Conservation (phyloP, 164 flowering plant genomes). For the Tetrastigma voinierianum region DNA sequence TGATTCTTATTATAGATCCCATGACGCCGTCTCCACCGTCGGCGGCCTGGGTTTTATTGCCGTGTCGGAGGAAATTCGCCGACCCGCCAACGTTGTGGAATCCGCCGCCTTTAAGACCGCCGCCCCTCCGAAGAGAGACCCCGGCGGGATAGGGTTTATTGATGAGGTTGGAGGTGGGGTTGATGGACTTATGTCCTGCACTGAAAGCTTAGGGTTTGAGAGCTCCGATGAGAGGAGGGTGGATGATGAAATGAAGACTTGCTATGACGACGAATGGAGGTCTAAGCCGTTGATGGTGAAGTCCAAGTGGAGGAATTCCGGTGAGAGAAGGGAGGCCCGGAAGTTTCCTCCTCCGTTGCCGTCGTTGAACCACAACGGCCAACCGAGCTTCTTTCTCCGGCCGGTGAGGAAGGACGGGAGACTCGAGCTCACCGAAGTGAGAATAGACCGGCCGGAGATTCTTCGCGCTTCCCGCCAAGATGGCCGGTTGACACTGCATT, state of each 20-base stretch:
- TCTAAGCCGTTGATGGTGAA: not conserved
- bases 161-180: conserved; percentile 31
- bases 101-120: conserved; percentile 10
- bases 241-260: conserved; percentile 14
- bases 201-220: conserved; percentile 68
- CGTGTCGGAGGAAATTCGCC: not conserved
- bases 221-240: conserved; percentile 46
- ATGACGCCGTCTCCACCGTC: not conserved
- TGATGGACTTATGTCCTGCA: conserved; percentile 49
- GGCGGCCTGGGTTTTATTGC: conserved; percentile 17
- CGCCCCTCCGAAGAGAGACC: conserved; percentile 13
- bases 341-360: conserved; percentile 60
- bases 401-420: conserved; percentile 57
- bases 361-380: conserved; percentile 40
- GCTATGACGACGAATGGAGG: not conserved
- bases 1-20: not conserved
- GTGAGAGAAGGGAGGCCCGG: conserved; percentile 17
- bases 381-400: conserved; percentile 39
- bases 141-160: conserved; percentile 24
- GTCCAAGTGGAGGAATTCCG: conserved; percentile 3
- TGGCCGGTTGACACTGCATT: conserved; percentile 53
- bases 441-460: conserved; percentile 46
- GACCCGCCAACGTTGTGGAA: conserved; percentile 7
- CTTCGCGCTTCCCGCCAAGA: conserved; percentile 41
- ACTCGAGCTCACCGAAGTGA: conserved; percentile 41